Evolutionary conservation across 225 moss, liverwort and hornwort species (phyloP).

Genomic region (Takakia lepidozioides): DNA sequence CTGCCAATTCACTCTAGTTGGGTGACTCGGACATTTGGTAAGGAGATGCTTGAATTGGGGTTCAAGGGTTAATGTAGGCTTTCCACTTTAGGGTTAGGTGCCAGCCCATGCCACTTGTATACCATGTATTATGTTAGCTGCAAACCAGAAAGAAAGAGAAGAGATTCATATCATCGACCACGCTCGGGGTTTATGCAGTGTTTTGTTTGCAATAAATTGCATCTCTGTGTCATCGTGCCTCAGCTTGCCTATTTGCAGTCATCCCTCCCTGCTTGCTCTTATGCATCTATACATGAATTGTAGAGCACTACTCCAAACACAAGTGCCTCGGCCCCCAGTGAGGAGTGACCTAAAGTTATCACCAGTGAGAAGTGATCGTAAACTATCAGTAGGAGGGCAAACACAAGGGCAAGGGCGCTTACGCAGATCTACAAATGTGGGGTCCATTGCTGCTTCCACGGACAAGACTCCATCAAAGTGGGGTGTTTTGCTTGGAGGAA

Average conservation of each 20-base stretch:
- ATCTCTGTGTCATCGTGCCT: background rate
- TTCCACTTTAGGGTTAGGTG: no score
- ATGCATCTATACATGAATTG: no score
- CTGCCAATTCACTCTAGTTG: background rate
- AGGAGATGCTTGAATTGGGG: no score
- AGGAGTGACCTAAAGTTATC: slow-evolving; percentile 22
- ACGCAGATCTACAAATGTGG: slow-evolving; percentile 40
- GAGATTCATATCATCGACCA: no score
- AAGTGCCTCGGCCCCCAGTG: slow-evolving; percentile 46
- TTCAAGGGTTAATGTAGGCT: no score
- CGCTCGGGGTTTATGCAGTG: no score
- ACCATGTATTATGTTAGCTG: no score
- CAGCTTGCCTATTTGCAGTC: background rate
- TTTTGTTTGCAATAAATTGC: background rate
- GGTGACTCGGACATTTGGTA: no score
- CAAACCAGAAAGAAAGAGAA: no score
- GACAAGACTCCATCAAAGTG: slow-evolving; percentile 34
- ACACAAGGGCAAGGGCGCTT: slow-evolving; percentile 28
- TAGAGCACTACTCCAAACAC: slow-evolving; percentile 48
- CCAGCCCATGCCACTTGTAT: no score
- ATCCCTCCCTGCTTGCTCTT: no score
- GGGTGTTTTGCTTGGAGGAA: slow-evolving; percentile 25
- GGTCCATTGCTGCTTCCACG: slow-evolving; percentile 20
- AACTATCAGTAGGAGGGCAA: slow-evolving; percentile 32
- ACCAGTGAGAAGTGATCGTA: slow-evolving; percentile 25